These are phyloP conservation scores for Chaetoceros muelleri DNA, from an alignment of 108 stramenopile genomes.

Conservation along the genomic window DNA sequence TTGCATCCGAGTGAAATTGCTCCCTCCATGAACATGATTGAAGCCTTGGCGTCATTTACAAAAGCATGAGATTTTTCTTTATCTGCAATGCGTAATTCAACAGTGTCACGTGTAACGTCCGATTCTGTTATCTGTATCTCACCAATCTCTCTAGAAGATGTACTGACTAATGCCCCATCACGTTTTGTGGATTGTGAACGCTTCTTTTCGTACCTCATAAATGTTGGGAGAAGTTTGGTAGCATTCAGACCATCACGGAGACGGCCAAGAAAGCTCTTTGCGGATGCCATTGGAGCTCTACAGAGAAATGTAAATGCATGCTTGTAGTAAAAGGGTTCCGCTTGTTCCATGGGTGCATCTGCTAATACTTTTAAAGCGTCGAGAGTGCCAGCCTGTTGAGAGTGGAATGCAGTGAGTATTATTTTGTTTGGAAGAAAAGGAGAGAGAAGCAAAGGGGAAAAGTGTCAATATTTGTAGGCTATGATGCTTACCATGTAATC, in stretches of 20 bases:
- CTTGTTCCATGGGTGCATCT: constrained; percentile 67
- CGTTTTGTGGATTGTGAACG: constrained; percentile 10
- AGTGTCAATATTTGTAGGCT: neutral
- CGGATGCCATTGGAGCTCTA: constrained; percentile 56
- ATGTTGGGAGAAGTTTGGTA: constrained; percentile 56
- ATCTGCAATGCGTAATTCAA: constrained; percentile 20
- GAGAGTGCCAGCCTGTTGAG: constrained; percentile 42
- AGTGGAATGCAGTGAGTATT: too few species aligned
- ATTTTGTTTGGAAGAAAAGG: neutral
- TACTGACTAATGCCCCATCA: constrained; percentile 9
- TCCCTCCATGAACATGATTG: constrained; percentile 62
- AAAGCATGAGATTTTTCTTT: constrained; percentile 17
- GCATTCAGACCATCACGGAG: constrained; percentile 66
- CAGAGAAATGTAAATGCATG: constrained; percentile 47
- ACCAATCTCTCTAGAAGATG: neutral
- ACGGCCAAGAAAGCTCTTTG: constrained; percentile 59
- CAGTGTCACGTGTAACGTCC: constrained; percentile 14
- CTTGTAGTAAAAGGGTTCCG: constrained; percentile 76
- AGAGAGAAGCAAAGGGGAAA: neutral
- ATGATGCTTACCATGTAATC: constrained; percentile 27
- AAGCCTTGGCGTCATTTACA: constrained; percentile 53
- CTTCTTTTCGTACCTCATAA: constrained; percentile 67
- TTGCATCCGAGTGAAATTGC: constrained; percentile 69
- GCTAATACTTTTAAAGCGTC: constrained; percentile 58
- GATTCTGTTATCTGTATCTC: constrained; percentile 19